Evolutionary conservation across 2,329 filamentous ascomycete species (phyloP).

Genomic region (Penicillium sp.): DNA sequence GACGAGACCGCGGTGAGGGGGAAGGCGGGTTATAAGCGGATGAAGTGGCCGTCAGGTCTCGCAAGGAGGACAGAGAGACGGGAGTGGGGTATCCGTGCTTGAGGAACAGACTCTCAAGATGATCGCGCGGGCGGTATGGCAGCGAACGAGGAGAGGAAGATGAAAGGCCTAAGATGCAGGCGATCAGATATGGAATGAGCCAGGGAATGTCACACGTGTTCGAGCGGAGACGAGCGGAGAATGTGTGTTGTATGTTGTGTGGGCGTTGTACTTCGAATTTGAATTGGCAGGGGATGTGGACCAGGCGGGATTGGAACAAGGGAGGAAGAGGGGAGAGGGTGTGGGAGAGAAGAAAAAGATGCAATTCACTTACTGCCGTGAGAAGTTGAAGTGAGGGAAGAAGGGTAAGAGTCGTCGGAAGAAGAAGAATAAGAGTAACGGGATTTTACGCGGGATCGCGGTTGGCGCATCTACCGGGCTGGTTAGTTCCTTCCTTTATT

Average conservation of each 20-base stretch:
- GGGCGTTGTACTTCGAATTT: background rate
- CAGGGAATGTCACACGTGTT: conserved; percentile 38
- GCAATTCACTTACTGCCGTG: conserved; percentile 17
- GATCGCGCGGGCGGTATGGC: conserved; percentile 33
- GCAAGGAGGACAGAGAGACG: conserved; percentile 42
- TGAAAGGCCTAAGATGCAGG: conserved; percentile 30
- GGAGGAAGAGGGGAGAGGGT: background rate
- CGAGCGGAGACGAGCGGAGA: conserved; percentile 19
- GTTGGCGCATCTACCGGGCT: conserved; percentile 2
- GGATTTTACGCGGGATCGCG: conserved; percentile 20
- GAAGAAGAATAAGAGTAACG: conserved; percentile 30
- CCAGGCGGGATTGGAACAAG: background rate
- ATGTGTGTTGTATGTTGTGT: background rate
- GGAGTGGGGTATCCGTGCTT: conserved; percentile 45
- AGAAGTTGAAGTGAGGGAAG: conserved; percentile 35
- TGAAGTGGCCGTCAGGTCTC: conserved; percentile 42
- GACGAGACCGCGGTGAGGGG: conserved; percentile 17
- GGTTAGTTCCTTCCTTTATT: background rate
- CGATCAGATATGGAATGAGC: conserved; percentile 32
- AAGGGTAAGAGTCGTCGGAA: conserved; percentile 35
- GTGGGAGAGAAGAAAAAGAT: background rate
- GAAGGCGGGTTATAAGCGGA: conserved; percentile 42
- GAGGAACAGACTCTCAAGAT: conserved; percentile 42
- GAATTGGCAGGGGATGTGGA: background rate
- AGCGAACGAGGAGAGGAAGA: conserved; percentile 24